Base-by-base conservation (phyloP, 2,329 filamentous ascomycete species). In the Xylaria multiplex region DNA sequence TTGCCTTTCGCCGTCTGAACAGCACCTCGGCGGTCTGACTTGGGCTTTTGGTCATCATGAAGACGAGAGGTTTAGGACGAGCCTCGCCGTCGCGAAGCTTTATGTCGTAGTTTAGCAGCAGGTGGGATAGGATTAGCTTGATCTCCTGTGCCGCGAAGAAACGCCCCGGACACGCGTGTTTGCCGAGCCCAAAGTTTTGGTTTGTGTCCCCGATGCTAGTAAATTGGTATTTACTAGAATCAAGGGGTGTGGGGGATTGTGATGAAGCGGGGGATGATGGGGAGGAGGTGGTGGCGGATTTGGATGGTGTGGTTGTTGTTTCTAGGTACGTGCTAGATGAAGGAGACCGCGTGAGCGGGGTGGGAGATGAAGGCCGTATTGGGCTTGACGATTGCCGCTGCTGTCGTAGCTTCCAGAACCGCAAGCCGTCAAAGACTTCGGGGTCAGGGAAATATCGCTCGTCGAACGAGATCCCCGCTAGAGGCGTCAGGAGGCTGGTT, bases 101-200 rank as follows among this genome's bases (percentile, higher is more conserved):
- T 63, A 80, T 66, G 24, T 83, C 81, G 67, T 82, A 82, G 32
- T 76, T 79, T 0, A 82, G 79, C 49, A 83, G 68, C 3, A 80
- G 72, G 52, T 80, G 72, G 1, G 79, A 78, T 14, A 83, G 68
- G 19, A 83, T 78, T 68, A 82, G 72, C 72, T 83, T 83, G 73
- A 83, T 80, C 75, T 83, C 79, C 67, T 81, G 78, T 27, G 75
- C 74, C 9, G 81, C 81, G 67, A 83, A 82, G 77, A 83, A 83
- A 0, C 81, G 77, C 0, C 81, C 81, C 0, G 80, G 81, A 62
- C 79, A 81, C 5, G 79, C 79, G 65, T 81, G 78, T n/a, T 76
- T 74, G 4, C 79, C 79, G 0, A 78, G 77, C 1, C 79, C 79
- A 61, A 80, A 81, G 19, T 77, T 78, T 54, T 79, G 71, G 55